phyloP scores from a whole-genome alignment of 116 monocot genomes.

The Zostera marina region DNA sequence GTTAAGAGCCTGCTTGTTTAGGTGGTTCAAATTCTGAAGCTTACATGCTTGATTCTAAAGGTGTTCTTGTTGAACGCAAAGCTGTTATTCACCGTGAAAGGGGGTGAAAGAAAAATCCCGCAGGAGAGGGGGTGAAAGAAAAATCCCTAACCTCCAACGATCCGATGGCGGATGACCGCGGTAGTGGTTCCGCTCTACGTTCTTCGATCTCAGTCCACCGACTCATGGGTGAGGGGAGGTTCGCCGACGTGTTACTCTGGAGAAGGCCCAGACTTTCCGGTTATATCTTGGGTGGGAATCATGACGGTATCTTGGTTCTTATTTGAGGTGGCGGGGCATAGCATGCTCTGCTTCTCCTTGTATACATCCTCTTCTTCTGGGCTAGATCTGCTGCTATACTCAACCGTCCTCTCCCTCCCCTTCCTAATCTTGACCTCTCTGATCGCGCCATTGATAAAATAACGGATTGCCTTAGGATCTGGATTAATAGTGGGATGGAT shows the following conservation, averaged over 20 bases:
- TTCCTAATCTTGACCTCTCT: constrained; percentile 80
- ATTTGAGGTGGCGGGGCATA: constrained; percentile 59
- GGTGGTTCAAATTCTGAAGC: constrained; percentile 65
- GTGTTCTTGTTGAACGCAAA: constrained; percentile 53
- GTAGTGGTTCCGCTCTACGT: no score
- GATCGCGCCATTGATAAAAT: constrained; percentile 36
- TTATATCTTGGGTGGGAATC: constrained; percentile 14
- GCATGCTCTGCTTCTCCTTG: constrained; percentile 54
- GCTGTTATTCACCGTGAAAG: constrained; percentile 76
- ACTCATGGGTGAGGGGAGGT: constrained; percentile 6
- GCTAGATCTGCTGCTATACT: constrained; percentile 78
- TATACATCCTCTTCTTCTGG: constrained; percentile 88
- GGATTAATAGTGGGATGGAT: constrained; percentile 37
- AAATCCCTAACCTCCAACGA: no score
- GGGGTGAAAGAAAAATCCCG: no score
- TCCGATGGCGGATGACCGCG: no score
- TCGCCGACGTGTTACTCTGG: constrained; percentile 78
- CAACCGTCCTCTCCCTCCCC: constrained; percentile 76
- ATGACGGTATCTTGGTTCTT: constrained; percentile 57
- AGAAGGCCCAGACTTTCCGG: constrained; percentile 25
- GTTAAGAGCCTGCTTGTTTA: constrained; percentile 71
- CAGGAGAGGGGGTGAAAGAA: no score
- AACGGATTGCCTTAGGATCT: constrained; percentile 18
- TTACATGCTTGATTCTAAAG: constrained; percentile 69
- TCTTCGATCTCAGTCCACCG: neutral